Conservation (phyloP, 1,284 basidiomycete genomes). For the Malassezia furfur region DNA sequence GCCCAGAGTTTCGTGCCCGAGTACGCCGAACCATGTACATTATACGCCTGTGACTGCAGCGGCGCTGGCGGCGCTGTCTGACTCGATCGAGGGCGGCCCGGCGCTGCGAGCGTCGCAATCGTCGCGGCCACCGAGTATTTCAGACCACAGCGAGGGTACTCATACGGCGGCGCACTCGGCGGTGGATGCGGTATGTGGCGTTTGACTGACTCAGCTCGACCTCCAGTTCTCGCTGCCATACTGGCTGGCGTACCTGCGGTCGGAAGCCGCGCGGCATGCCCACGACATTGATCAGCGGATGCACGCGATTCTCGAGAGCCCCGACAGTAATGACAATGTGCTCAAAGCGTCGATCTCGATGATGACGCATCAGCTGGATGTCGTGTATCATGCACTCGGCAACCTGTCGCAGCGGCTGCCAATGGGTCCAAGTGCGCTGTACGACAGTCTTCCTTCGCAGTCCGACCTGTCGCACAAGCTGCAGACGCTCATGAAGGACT, state of each 20-base stretch:
- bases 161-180: background rate
- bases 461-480: background rate
- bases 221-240: slow-evolving; percentile 11
- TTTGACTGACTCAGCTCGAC: background rate
- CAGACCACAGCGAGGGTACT: slow-evolving; percentile 1
- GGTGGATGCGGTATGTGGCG: slow-evolving; percentile 7
- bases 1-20: too few relatives aligned
- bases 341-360: background rate
- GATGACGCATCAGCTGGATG: slow-evolving; percentile 1
- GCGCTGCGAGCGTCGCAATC: background rate
- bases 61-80: background rate
- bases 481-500: slow-evolving; percentile 4
- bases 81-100: background rate
- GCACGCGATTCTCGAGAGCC: background rate
- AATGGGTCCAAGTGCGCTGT: background rate
- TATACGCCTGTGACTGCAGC: background rate
- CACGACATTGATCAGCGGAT: slow-evolving; percentile 10
- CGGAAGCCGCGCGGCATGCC: slow-evolving; percentile 3
- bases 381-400: background rate
- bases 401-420: background rate
- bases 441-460: background rate
- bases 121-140: background rate
- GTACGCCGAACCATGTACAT: too few relatives aligned
- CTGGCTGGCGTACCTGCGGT: slow-evolving; percentile 11
- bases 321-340: background rate